Evolutionary conservation across 345 rosid species (phyloP), one percentile per base, ranked within the genome.

Genomic region (Pugionium cornutum): DNA sequence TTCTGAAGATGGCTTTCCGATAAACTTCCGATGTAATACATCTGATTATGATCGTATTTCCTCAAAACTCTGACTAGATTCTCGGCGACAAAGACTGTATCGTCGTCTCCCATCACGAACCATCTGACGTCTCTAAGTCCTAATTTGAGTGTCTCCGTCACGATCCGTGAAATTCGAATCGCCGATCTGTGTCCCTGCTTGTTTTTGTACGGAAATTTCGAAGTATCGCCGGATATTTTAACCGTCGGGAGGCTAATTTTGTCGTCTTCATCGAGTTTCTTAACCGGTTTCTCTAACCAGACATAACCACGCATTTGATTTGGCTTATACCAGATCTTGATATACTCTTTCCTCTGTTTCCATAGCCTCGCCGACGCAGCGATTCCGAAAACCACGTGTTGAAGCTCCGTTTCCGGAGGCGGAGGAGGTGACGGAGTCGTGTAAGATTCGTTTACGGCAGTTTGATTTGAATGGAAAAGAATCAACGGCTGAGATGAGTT

Each of bases 91-190:
- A 94, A 94, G 6, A 90, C 92, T 5, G 99, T 94, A 64, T 94
- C 99, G 43, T 94, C 99, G 76, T 94, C 99, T 4, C 99, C 95
- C 97, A 94, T 94, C 45, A 94, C 97, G 72, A 94, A 88, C 99
- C 99, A 94, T 79, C 97, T 67, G 66, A 86, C 96, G 53, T 85
- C 83, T 31, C 74, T 57, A 43, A 82, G 77, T 35, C 92, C 92
- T 57, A 88, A 56, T 1, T 81, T 79, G 7, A 90, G 78, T 1
- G 99, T 90, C 67, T 94, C 99, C 44, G 99, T 80, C n/a, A 94
- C 96, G 70, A 94, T 90, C 39, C 99, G 55, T 4, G 97, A 90
- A 67, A 94, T 86, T 73, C 99, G 80, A 27, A 94, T 85, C 58
- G 99, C 99, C 33, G 99, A 94, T 58, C 96, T 74, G 83, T 94